A percentile compares a stretch with the other conserved stretches of the same genome.
Evolutionary conservation across 768 basidiomycete species (phyloP).

Genomic region (Tubosaeta sp.): DNA sequence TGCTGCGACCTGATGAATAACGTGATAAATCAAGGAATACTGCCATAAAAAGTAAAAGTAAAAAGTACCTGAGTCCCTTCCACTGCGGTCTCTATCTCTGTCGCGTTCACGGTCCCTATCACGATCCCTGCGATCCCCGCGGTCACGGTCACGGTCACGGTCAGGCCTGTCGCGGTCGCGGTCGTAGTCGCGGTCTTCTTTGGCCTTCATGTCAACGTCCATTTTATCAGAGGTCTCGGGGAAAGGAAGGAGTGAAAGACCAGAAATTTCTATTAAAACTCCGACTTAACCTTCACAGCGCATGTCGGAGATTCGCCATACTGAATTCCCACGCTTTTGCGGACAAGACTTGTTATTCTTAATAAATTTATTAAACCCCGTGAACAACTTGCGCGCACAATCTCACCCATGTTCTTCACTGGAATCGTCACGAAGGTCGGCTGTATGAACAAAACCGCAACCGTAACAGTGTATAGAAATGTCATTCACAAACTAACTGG

Average conservation of each 20-base stretch:
- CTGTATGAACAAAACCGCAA: constrained; percentile 80
- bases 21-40: neutral
- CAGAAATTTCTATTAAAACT: constrained; percentile 1
- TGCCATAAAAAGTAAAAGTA: neutral
- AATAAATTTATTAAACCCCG: too few relatives aligned
- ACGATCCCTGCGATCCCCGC: constrained; percentile 34
- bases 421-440: constrained; percentile 80
- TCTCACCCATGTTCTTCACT: constrained; percentile 64
- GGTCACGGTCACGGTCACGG: constrained; percentile 33
- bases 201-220: constrained; percentile 81
- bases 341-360: too few relatives aligned
- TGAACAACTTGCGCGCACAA: too few relatives aligned
- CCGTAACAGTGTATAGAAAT: constrained; percentile 75
- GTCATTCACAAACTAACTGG: constrained; percentile 69
- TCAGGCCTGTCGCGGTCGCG: constrained; percentile 42
- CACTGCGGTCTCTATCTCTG: constrained; percentile 40
- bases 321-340: neutral
- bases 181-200: constrained; percentile 71
- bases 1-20: constrained; percentile 39
- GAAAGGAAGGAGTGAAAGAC: constrained; percentile 13
- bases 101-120: constrained; percentile 39
- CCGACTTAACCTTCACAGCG: constrained; percentile 12
- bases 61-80: constrained; percentile 53
- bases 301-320: neutral
- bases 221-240: constrained; percentile 34